Evolutionary conservation across 2,329 filamentous ascomycete species (phyloP).

Genomic region (Pseudocercospora vitis): DNA sequence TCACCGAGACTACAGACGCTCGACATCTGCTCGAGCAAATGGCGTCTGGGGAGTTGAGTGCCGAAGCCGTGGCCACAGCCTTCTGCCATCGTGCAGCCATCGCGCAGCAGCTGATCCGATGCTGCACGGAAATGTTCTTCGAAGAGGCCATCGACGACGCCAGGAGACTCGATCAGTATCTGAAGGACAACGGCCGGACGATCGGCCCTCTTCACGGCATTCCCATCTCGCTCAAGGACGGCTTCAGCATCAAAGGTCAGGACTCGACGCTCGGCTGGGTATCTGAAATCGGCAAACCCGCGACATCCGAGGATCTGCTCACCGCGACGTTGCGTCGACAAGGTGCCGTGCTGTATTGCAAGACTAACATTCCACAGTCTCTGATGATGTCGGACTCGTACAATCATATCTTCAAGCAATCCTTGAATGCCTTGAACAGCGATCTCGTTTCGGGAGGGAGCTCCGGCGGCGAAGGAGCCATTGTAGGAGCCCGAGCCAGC

Average conservation of each 20-base stretch:
- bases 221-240: slow-evolving; percentile 57
- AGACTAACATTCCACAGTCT: slow-evolving; percentile 58
- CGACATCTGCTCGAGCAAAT: slow-evolving; percentile 40
- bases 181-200: slow-evolving; percentile 18
- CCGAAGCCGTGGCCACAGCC: slow-evolving; percentile 34
- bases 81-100: slow-evolving; percentile 44
- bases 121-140: slow-evolving; percentile 44
- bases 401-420: slow-evolving; percentile 44
- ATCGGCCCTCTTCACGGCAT: slow-evolving; percentile 48
- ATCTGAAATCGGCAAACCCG: slow-evolving; percentile 5
- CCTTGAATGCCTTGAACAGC: slow-evolving; percentile 63
- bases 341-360: slow-evolving; percentile 53
- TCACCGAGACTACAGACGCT: slow-evolving; percentile 55
- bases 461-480: slow-evolving; percentile 64
- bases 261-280: slow-evolving; percentile 15
- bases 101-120: slow-evolving; percentile 34
- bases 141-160: slow-evolving; percentile 39
- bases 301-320: slow-evolving; percentile 28
- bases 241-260: slow-evolving; percentile 13
- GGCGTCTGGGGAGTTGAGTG: slow-evolving; percentile 31
- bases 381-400: slow-evolving; percentile 33
- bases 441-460: slow-evolving; percentile 63
- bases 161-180: slow-evolving; percentile 28
- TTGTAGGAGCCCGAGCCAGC: slow-evolving; percentile 59
- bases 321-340: slow-evolving; percentile 45